Conservation (phyloP, 495 filamentous ascomycete genomes). For the Cladorrhinum samala region DNA sequence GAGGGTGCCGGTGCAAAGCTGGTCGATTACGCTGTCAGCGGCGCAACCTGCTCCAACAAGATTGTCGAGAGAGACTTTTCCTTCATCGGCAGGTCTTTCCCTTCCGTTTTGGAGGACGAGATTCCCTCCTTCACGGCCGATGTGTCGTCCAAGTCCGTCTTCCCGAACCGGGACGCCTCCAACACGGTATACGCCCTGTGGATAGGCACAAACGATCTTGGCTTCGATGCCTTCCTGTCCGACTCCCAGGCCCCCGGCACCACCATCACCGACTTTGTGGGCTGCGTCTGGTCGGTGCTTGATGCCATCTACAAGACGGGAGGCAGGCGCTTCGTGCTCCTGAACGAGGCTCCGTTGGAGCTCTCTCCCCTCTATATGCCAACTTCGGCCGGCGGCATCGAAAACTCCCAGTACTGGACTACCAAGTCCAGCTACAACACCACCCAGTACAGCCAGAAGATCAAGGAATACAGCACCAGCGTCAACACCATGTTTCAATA, state of each 20-base stretch:
- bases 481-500: constrained; percentile 60
- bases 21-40: constrained; percentile 68
- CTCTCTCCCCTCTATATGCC: constrained; percentile 54
- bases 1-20: constrained; percentile 50
- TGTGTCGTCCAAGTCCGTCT: constrained; percentile 41
- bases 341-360: constrained; percentile 60
- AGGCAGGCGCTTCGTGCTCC: constrained; percentile 61
- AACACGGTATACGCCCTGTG: constrained; percentile 67
- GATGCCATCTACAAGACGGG: constrained; percentile 57
- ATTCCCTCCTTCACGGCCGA: constrained; percentile 64
- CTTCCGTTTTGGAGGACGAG: constrained; percentile 60
- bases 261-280: constrained; percentile 55
- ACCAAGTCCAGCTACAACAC: constrained; percentile 49
- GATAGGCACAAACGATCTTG: constrained; percentile 77
- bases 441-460: constrained; percentile 44
- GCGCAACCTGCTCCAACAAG: constrained; percentile 64
- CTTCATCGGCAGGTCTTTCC: constrained; percentile 48
- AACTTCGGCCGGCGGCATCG: constrained; percentile 42
- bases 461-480: constrained; percentile 53
- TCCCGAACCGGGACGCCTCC: constrained; percentile 43
- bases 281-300: constrained; percentile 57
- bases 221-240: constrained; percentile 53
- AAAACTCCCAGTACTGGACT: constrained; percentile 51
- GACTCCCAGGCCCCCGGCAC: constrained; percentile 53
- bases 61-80: constrained; percentile 49